These are phyloP conservation scores for Tetrahymena thermophila DNA, from an alignment of 73 alveolate genomes.

Conservation along the genomic window DNA sequence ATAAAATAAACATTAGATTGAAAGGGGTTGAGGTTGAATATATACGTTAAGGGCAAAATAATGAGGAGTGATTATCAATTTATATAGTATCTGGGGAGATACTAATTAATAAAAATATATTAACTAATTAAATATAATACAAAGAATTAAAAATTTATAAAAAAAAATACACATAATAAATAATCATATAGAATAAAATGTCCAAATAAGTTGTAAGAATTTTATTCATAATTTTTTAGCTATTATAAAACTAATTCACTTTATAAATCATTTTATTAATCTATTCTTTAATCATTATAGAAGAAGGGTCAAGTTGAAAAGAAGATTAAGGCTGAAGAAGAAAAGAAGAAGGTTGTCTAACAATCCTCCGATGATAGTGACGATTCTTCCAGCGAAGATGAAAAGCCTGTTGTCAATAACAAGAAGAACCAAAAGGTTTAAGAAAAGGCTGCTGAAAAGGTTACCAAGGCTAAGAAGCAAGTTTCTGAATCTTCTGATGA, in stretches of 20 bases:
- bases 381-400: background rate
- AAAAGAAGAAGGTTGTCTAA: background rate
- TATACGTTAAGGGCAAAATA: background rate
- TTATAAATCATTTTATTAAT: background rate
- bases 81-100: background rate
- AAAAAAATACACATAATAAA: background rate
- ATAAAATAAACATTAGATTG: background rate
- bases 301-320: background rate
- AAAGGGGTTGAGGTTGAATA: background rate
- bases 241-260: background rate
- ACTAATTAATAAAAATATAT: background rate
- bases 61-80: background rate
- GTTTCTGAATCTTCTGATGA: conserved; percentile 14
- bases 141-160: background rate
- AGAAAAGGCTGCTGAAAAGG: conserved; percentile 37
- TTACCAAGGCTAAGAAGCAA: conserved; percentile 28
- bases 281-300: background rate
- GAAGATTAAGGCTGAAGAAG: conserved; percentile 1
- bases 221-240: background rate
- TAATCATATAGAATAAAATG: background rate
- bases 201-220: background rate
- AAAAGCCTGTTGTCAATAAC: conserved; percentile 19
- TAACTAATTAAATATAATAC: background rate
- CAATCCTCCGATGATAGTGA: background rate
- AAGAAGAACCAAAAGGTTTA: conserved; percentile 14